phyloP scores from a whole-genome alignment of 2,329 filamentous ascomycete genomes.

The Didymella glomerata region DNA sequence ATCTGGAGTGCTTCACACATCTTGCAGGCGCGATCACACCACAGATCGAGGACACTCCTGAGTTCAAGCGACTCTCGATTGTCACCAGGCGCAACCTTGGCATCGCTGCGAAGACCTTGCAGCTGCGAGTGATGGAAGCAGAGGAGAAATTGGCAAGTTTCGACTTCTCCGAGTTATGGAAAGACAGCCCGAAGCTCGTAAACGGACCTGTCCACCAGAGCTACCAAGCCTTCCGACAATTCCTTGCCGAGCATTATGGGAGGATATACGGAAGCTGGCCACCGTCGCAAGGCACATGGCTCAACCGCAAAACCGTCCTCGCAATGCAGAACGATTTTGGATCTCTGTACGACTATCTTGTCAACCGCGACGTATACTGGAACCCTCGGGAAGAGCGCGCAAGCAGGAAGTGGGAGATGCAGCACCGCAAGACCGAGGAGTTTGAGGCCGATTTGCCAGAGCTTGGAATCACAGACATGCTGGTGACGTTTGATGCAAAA shows the following conservation, averaged over 20 bases:
- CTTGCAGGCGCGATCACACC: constrained; percentile 66
- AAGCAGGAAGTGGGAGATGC: constrained; percentile 72
- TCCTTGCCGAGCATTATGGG: constrained; percentile 67
- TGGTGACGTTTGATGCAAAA: constrained; percentile 70
- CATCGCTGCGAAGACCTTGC: constrained; percentile 67
- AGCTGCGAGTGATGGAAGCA: constrained; percentile 68
- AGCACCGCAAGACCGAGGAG: constrained; percentile 43
- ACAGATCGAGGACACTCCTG: constrained; percentile 59
- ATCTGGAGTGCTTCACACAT: constrained; percentile 73
- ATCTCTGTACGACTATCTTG: constrained; percentile 74
- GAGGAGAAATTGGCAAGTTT: constrained; percentile 69
- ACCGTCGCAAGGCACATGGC: constrained; percentile 61
- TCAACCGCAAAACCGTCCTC: constrained; percentile 66
- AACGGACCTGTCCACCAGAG: constrained; percentile 59
- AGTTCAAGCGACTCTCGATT: constrained; percentile 67
- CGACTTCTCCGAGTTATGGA: constrained; percentile 69
- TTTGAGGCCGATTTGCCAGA: constrained; percentile 58
- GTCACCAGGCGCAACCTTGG: constrained; percentile 71
- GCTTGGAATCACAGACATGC: constrained; percentile 71
- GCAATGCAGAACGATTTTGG: constrained; percentile 72
- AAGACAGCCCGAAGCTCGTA: constrained; percentile 43
- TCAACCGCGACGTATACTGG: constrained; percentile 73
- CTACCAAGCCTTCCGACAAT: constrained; percentile 68
- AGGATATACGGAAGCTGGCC: constrained; percentile 69
- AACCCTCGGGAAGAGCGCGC: constrained; percentile 68